Base-by-base conservation (phyloP, 106 monocot genomes). In the Agapanthus africanus region DNA sequence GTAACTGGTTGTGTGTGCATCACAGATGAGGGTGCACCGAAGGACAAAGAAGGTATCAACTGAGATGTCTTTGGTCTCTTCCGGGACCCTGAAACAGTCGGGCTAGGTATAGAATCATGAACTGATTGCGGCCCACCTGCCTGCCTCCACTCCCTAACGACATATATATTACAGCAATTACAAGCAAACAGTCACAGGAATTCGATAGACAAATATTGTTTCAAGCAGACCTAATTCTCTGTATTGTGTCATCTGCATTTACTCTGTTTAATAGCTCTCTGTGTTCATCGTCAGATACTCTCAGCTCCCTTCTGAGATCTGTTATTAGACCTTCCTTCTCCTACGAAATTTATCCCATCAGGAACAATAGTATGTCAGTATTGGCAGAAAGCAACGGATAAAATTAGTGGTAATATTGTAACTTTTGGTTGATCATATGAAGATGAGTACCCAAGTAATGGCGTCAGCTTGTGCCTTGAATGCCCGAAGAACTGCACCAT, bases 401-500 rank as follows among this genome's bases (percentile, higher is more conserved):
- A 57, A 57, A 57, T 26, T 11, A 30, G 13, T 30, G 31, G 56
- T 13, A 2, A 54, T 25, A 54, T 25, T 27, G 22, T 27, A 25
- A 54, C 27, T 46, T 14, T 46, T 18, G 16, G 1, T 11, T 57
- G 5, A 94, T 90, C 54, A 67, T 79, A 47, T 51, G 74, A 21
- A 50, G 18, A 62, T 73, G 39, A 40, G 36, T 81, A 94, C 94
- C 94, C 94, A 94, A 57, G 87, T 90, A 59, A 94, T 87, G 19
- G 90, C 87, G 79, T 94, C 94, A 66, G 94, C 87, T 57, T 94
- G 94, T 39, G 90, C 94, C 66, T 90, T 90, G 57, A 94, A 94
- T 70, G 94, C 94, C 38, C 87, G 73, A 57, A 94, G 85, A 88
- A 94, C 85, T 15, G 87, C 79, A 60, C 77, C 77, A 35, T 94